phyloP scores from a whole-genome alignment of 805 yeast genomes.

The Zygosaccharomyces siamensis region DNA sequence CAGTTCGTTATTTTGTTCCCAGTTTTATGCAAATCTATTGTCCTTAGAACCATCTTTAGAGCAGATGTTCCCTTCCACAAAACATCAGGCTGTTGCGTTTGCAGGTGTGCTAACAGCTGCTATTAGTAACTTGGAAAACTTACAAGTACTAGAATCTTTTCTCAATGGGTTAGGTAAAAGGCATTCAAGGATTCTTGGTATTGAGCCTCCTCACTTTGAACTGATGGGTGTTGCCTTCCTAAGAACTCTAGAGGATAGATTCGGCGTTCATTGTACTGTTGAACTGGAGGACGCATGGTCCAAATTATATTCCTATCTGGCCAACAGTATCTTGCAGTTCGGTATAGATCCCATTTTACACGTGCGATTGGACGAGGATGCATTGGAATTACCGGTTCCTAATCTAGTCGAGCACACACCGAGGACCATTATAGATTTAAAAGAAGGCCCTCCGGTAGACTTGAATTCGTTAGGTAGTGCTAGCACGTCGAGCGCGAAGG shows the following conservation, averaged over 20 bases:
- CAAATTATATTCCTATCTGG: slow-evolving; percentile 59
- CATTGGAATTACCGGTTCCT: slow-evolving; percentile 24
- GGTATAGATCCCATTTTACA: slow-evolving; percentile 40
- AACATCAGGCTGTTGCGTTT: slow-evolving; percentile 74
- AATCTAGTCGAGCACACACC: slow-evolving; percentile 13
- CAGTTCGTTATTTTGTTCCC: slow-evolving; percentile 65
- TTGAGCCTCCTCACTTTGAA: slow-evolving; percentile 62
- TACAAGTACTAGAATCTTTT: slow-evolving; percentile 53
- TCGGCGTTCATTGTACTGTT: slow-evolving; percentile 46
- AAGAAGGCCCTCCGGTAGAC: neutral
- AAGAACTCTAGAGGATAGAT: slow-evolving; percentile 63
- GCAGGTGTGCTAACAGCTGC: slow-evolving; percentile 74
- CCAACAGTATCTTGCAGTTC: slow-evolving; percentile 57
- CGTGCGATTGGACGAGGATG: slow-evolving; percentile 22
- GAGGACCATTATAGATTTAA: slow-evolving; percentile 10
- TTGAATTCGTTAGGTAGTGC: neutral
- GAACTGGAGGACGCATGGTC: slow-evolving; percentile 70
- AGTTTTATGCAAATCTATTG: slow-evolving; percentile 66
- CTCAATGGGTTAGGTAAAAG: slow-evolving; percentile 62
- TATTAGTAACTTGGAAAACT: slow-evolving; percentile 56
- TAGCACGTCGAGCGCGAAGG: slow-evolving; percentile 1
- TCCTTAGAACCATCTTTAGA: slow-evolving; percentile 58
- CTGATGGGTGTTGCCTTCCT: slow-evolving; percentile 70
- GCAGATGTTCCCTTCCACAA: slow-evolving; percentile 63
- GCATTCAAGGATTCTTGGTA: slow-evolving; percentile 70